Evolutionary conservation across 371 early-diverging fungal species (phyloP).

Genomic region (Synchytrium microbalum): DNA sequence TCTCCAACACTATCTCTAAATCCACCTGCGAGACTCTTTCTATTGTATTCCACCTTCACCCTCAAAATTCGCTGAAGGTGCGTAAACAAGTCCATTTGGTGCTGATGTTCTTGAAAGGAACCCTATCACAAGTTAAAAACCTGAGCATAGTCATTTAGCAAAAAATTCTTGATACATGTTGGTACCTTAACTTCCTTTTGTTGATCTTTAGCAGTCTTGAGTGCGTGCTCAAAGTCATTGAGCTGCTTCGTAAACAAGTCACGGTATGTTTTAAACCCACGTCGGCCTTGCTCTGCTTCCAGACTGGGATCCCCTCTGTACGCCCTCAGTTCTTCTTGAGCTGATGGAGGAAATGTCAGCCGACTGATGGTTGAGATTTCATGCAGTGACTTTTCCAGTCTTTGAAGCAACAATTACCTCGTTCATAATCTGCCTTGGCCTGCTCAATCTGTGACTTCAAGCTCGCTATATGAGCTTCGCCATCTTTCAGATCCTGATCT

Average conservation of each 20-base stretch:
- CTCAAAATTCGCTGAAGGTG: conserved; percentile 36
- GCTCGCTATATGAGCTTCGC: conserved; percentile 25
- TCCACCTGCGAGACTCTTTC: conserved; percentile 28
- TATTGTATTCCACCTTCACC: conserved; percentile 33
- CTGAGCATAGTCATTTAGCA: too few species aligned
- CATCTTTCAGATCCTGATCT: too few species aligned
- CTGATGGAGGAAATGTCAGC: neutral
- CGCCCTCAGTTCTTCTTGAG: too few species aligned
- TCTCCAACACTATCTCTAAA: too few species aligned
- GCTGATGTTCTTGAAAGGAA: too few species aligned
- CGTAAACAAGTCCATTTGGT: conserved; percentile 35
- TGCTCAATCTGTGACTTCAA: conserved; percentile 29
- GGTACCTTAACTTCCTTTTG: conserved; percentile 43
- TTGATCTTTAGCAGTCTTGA: conserved; percentile 28
- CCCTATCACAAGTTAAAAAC: too few species aligned
- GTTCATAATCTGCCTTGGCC: conserved; percentile 31
- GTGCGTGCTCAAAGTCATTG: conserved; percentile 36
- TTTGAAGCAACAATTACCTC: too few species aligned
- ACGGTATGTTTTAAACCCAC: conserved; percentile 49
- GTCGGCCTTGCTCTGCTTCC: conserved; percentile 31
- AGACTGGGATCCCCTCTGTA: conserved; percentile 40
- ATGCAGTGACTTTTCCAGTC: conserved; percentile 34
- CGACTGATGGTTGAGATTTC: conserved; percentile 13
- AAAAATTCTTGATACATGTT: too few species aligned
- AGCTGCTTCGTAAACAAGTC: conserved; percentile 41